Evolutionary conservation across 164 flowering plant genomes (phyloP), one percentile per base, ranked within the genome.

Genomic region (Vitis rupestris): DNA sequence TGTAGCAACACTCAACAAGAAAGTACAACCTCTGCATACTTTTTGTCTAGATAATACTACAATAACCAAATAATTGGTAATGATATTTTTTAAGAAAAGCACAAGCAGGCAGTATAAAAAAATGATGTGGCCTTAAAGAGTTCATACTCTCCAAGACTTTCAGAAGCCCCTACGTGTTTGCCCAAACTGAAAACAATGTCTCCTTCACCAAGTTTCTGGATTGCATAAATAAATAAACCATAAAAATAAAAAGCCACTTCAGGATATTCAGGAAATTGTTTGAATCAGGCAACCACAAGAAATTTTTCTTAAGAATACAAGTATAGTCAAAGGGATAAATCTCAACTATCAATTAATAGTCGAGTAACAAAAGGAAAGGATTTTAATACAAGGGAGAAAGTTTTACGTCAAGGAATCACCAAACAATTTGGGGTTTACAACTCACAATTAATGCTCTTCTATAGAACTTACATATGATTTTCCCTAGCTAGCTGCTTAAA

Each of bases 1-100:
- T 74, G 76, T 79, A 90, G 74, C 97, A 96, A 54, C 98, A 92
- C 66, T 83, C 85, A 50, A 96, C 81, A 62, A 96, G 97, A 78
- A 85, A 90, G 70, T 75, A 92, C 75, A 96, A 76, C 66, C 98
- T 85, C 82, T 66, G 56, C 97, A 96, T 88, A 64, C 92, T 92
- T 72, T 54, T 71, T 27, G 98, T 96, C 90, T 86, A 86, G 27
- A 80, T 71, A 58, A 93, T 80, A 59, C 96, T 91, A 86, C 79
- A 82, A 54, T 27, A 63, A 69, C 55, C 47, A 59, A 3, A 63
- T 3, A 4, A 64, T 58, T 31, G 13, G 54, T 56, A 55, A 72
- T 49, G 55, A 63, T 64, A 14, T 59, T 57, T 59, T 47, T 30
- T 48, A 75, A 66, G n/a, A 13, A 65, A 47, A 61, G 1, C 31